Base-by-base conservation (phyloP, 73 alveolate genomes). In the Paramecium sonneborni region DNA sequence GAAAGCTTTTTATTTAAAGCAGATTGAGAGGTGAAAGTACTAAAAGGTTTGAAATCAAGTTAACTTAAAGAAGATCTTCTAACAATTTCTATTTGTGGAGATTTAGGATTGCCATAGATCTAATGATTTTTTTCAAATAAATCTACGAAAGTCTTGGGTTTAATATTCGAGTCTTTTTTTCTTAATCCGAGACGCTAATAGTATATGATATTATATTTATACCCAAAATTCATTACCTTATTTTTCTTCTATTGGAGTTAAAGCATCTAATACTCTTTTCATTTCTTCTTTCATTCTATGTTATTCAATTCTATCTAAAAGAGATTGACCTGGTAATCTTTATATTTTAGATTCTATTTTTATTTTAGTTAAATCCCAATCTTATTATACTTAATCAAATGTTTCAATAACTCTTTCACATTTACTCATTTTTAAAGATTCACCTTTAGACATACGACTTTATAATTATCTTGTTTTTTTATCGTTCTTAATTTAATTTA, bases 151-250 rank as follows among this genome's bases (percentile, higher is more conserved):
- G 44, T 8, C 15, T 79, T 30, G 0, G 90, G 90, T 23, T 46
- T 79, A 1, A 79, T 23, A 30, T 32, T 44, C 5, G 69, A 46
- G 18, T 79, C 69, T 14, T 26, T 21, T 62, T 79, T 30, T 44
- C 90, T 41, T 44, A 79, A 79, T 79, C 90, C 90, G 0, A 43
- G 55, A 14, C 32, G 28, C 90, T 79, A 79, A 12, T 12, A 2
- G n/a, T n/a, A n/a, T n/a, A n/a, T n/a, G n/a, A 26, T 14, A 5
- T 43, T 35, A 10, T 5, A 3, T 11, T 35, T 74, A 30, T 79
- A 79, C 90, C 90, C 90, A 79, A 79, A 79, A 79, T 24, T 79
- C 26, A 79, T 79, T 79, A 1, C 90, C 90, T 30, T 79, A 14
- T 34, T 44, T 79, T 12, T 20, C 90, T 34, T 79, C 69, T 0